Evolutionary conservation across 208 protist genomes (phyloP), one percentile per base, ranked within the genome.

Genomic region (Tritrichomonas foetus): DNA sequence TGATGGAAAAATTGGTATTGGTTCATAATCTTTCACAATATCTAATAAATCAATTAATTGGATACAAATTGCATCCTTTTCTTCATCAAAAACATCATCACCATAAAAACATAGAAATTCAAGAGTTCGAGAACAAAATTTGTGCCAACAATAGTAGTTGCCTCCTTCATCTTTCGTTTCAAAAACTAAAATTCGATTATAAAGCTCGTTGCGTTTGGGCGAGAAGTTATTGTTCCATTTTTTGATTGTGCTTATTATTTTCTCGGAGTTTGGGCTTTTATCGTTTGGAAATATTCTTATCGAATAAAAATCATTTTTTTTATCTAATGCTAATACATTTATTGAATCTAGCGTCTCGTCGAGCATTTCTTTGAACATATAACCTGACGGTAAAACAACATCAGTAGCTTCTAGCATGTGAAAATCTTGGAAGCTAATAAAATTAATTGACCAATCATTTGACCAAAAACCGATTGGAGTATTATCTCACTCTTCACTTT

Each of bases 71-170:
- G 74, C 44, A 53, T 84, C 16, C 44, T 84, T 84, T 84, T 49
- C 36, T 53, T 53, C 74, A n/a, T 33, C n/a, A 53, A 84, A 84
- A 84, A 84, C 25, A 84, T 33, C 36, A 84, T 84, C 74, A 53
- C 36, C 74, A 44, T 27, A 53, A 20, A 53, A 84, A 53, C 27
- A 47, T 33, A 84, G n/a, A 47, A 44, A 33, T 84, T 84, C 74
- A 25, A 84, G 13, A 25, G 74, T 84, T 1, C 74, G 3, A 22
- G 74, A 53, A 22, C 33, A 13, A 84, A 84, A 84, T 53, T 25
- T 49, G 3, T n/a, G 11, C 11, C 64, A 69, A 33, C 22, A 16
- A 69, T 33, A 69, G n/a, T 69, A 69, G n/a, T 69, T 8, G 8
- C 27, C 64, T 22, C 16, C 16, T 16, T 61, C 53, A 61, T 61